A percentile compares a stretch with the other conserved stretches of the same genome.
These are phyloP conservation scores for Geranium rotundifolium DNA, from an alignment of 345 rosid species.

Conservation along the genomic window DNA sequence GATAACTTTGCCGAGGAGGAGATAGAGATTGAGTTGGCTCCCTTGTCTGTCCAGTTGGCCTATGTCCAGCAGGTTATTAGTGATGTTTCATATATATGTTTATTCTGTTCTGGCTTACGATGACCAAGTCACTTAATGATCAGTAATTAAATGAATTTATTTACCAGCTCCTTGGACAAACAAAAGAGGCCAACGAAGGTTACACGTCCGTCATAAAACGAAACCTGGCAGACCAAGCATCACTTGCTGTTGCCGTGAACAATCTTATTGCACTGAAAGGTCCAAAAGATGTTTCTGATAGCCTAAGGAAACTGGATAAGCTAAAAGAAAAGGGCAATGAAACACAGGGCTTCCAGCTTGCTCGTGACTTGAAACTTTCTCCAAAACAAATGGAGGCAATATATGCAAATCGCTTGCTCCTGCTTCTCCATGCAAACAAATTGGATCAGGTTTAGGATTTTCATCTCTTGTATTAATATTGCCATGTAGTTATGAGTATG, in stretches of 20 bases:
- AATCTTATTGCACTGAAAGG: constrained; percentile 74
- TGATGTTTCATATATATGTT: background rate
- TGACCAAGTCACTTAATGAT: background rate
- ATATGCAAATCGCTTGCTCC: constrained; percentile 67
- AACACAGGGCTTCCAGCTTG: constrained; percentile 49
- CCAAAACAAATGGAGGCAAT: constrained; percentile 65
- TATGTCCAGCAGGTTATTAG: constrained; percentile 71
- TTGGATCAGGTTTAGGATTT: constrained; percentile 64
- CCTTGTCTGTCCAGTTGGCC: constrained; percentile 76
- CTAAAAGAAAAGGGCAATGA: constrained; percentile 50
- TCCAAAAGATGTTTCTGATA: constrained; percentile 68
- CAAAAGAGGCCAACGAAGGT: constrained; percentile 49
- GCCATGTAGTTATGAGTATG: constrained; percentile 2
- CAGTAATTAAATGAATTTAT: constrained; percentile 17
- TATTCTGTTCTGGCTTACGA: background rate
- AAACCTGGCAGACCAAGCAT: constrained; percentile 70
- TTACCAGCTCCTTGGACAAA: constrained; percentile 59
- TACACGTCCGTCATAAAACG: constrained; percentile 50
- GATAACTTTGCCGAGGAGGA: constrained; percentile 68
- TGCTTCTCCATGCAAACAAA: constrained; percentile 91
- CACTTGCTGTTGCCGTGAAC: constrained; percentile 80
- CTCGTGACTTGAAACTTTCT: constrained; percentile 60
- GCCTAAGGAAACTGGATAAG: constrained; percentile 75
- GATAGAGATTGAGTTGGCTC: constrained; percentile 82
- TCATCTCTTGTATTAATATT: background rate